Conservation (phyloP, 2,329 filamentous ascomycete genomes). For the Colletotrichum sp. region DNA sequence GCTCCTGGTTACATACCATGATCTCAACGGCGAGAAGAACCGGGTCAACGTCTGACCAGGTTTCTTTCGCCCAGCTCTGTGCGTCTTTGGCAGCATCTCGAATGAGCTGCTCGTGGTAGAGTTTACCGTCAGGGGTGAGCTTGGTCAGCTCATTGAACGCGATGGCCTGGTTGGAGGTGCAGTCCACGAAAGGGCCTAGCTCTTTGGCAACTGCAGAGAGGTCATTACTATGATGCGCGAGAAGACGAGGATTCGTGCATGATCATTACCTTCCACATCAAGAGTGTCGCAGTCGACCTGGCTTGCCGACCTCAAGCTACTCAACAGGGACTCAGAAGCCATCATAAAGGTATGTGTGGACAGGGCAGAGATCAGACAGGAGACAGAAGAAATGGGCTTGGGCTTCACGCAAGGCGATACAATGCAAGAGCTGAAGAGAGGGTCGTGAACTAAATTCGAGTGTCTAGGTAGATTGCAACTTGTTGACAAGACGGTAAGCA, state of each 20-base stretch:
- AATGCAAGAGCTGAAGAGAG: not conserved
- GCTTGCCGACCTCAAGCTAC: slow-evolving; percentile 21
- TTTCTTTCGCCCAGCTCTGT: slow-evolving; percentile 12
- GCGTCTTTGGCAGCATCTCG: slow-evolving; percentile 30
- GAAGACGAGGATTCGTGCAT: not conserved
- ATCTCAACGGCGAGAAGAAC: slow-evolving; percentile 61
- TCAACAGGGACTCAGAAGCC: slow-evolving; percentile 6
- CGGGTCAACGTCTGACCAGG: slow-evolving; percentile 27
- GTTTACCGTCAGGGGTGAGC: slow-evolving; percentile 21
- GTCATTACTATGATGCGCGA: slow-evolving; percentile 3
- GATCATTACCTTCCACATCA: slow-evolving; percentile 32
- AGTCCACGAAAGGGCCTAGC: slow-evolving; percentile 39
- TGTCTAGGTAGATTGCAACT: not conserved
- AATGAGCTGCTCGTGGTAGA: slow-evolving; percentile 34
- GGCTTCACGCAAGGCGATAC: not conserved
- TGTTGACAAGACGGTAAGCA: not conserved
- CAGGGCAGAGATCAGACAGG: not conserved
- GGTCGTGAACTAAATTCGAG: not conserved
- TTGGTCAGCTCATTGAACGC: slow-evolving; percentile 35
- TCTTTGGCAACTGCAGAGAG: slow-evolving; percentile 30
- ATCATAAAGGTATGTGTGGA: not conserved
- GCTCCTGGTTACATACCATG: slow-evolving; percentile 42
- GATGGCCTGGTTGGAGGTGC: slow-evolving; percentile 42
- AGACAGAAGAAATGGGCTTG: not conserved
- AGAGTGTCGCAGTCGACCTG: slow-evolving; percentile 42